Evolutionary conservation across 345 rosid genomes (phyloP), one percentile per base, ranked within the genome.

Genomic region (Gossypium raimondii): DNA sequence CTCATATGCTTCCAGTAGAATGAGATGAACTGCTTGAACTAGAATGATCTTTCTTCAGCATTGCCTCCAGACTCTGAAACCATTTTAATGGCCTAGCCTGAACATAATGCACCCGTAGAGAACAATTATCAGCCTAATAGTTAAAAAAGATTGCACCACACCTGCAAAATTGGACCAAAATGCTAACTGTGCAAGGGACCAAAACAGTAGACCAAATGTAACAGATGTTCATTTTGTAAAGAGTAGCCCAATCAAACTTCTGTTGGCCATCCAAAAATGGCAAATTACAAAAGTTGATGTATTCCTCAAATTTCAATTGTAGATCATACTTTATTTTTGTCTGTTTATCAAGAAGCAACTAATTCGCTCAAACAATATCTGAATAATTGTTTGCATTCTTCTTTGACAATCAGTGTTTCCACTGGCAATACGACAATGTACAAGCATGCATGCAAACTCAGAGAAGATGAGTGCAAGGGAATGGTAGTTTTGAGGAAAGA

Each of bases 41-140:
- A 43, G 87, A 87, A 20, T 78, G 86, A 59, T 82, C 93, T 82
- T 85, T 93, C 94, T 81, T 90, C 85, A 82, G 38, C 78, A 87
- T 83, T 77, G 84, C 88, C 80, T 89, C 93, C 69, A 86, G 77
- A 66, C 83, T 87, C 69, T 82, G 89, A 78, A 95, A 95, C 79
- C 98, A 93, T 79, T 83, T 86, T 82, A 89, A 70, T 60, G 95
- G 89, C 79, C 87, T 85, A 72, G 85, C 81, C 97, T 93, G 92
- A 50, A 62, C 2, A 34, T 13, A 17, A 77, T 45, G 57, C 67
- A 74, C 2, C 6, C 41, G 8, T 22, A 25, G 20, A 24, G 43
- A 34, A 48, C 41, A 56, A 53, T 16, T 25, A 61, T 61, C 57
- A 61, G 53, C 62, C 62, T 27, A n/a, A 50, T 4, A 13, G 56